phyloP scores from a whole-genome alignment of 129 eudicot genomes.

The Saposhnikovia divaricata region DNA sequence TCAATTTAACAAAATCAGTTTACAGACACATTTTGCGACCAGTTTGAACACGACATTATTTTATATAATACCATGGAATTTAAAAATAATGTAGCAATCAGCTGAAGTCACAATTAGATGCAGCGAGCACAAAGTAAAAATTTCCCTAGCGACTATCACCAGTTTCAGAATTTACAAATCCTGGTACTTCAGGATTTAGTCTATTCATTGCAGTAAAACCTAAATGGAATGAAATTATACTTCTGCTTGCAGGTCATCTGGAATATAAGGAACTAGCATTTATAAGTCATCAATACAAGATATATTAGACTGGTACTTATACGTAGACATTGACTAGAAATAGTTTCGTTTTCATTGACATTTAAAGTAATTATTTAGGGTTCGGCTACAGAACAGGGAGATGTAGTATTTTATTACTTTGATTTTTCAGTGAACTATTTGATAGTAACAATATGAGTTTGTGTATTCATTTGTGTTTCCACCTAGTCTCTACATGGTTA shows the following conservation, averaged over 20 bases:
- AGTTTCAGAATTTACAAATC: background rate
- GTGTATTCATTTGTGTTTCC: background rate
- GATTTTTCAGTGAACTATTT: background rate
- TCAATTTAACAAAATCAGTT: background rate
- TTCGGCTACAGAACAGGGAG: background rate
- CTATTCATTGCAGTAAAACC: background rate
- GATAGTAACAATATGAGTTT: background rate
- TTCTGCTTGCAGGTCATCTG: background rate
- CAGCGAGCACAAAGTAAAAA: background rate
- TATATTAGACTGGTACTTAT: background rate
- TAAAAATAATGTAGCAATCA: background rate
- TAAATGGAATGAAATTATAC: background rate
- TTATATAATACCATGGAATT: background rate
- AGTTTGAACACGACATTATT: background rate
- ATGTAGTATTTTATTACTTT: background rate
- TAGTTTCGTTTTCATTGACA: background rate
- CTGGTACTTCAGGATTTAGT: background rate
- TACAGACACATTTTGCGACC: background rate
- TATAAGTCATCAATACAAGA: background rate
- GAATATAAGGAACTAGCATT: background rate
- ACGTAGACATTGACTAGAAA: background rate
- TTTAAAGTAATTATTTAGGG: background rate
- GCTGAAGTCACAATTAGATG: background rate
- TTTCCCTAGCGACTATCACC: background rate
- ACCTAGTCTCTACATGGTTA: background rate